These are phyloP conservation scores for Casuarina glauca DNA, from an alignment of 306 rosid species.

Conservation along the genomic window DNA sequence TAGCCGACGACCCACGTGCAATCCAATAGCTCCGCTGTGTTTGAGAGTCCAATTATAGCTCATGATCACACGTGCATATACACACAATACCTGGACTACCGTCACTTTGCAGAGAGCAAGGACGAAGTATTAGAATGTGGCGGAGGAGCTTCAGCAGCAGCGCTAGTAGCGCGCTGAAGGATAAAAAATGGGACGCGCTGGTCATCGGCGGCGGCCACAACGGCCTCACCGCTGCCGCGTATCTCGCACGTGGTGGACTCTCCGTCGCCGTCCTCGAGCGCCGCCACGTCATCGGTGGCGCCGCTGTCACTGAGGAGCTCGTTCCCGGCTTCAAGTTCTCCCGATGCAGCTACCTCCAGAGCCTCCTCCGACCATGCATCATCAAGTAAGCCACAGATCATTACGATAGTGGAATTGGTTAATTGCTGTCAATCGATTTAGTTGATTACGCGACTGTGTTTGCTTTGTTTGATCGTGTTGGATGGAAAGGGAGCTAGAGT, in stretches of 20 bases:
- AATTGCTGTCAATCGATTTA: too few relatives aligned
- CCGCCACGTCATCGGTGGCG: slow-evolving; percentile 89
- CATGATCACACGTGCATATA: neutral
- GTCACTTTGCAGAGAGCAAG: neutral
- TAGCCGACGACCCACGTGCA: too few relatives aligned
- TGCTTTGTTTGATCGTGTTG: neutral
- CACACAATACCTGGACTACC: neutral
- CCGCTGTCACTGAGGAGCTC: slow-evolving; percentile 84
- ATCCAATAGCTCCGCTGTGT: too few relatives aligned
- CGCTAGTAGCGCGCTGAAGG: slow-evolving; percentile 35
- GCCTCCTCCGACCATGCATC: slow-evolving; percentile 84
- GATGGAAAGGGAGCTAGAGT: slow-evolving; percentile 60
- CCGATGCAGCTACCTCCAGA: slow-evolving; percentile 89
- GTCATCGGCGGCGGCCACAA: slow-evolving; percentile 94
- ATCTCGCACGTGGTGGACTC: slow-evolving; percentile 83
- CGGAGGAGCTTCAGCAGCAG: slow-evolving; percentile 55
- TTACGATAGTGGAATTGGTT: too few relatives aligned
- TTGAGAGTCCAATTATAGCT: too few relatives aligned
- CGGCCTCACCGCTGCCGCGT: slow-evolving; percentile 91
- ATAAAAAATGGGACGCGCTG: slow-evolving; percentile 87
- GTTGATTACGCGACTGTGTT: neutral
- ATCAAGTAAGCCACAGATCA: slow-evolving; percentile 43
- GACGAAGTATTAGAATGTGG: slow-evolving; percentile 47
- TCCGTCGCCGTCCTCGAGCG: slow-evolving; percentile 95
- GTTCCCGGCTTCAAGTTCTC: slow-evolving; percentile 90